These are phyloP conservation scores for Solanum verrucosum DNA, from an alignment of 257 asterid species.

Conservation along the genomic window DNA sequence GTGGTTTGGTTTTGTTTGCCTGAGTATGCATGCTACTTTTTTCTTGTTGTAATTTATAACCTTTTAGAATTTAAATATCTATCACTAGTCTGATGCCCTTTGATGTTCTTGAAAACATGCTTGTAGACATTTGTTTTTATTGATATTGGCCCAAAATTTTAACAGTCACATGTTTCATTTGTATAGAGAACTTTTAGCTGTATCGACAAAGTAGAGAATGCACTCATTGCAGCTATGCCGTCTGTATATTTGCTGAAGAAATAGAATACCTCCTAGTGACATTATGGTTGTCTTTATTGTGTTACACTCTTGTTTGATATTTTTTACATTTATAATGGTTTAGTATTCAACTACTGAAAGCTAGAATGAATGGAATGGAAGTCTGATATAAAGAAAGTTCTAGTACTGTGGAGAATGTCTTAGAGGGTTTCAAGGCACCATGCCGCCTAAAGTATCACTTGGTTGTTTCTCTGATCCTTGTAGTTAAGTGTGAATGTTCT, in stretches of 20 bases:
- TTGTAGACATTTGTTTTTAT: not conserved
- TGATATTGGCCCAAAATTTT: not conserved
- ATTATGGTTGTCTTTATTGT: not conserved
- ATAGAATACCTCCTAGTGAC: not conserved
- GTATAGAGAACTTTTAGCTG: not conserved
- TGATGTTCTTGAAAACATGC: not conserved
- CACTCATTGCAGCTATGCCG: not conserved
- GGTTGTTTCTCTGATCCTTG: not conserved
- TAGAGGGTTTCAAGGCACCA: not conserved
- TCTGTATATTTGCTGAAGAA: not conserved
- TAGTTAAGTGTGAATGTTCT: not conserved
- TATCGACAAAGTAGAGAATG: not conserved
- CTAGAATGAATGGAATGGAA: not conserved
- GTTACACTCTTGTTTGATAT: not conserved
- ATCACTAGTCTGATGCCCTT: not conserved
- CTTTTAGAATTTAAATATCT: not conserved
- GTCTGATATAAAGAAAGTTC: not conserved
- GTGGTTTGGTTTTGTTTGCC: conserved; percentile 2
- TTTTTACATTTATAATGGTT: not conserved
- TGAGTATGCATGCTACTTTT: not conserved
- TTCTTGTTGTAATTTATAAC: not conserved
- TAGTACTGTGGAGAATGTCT: not conserved
- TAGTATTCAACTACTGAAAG: not conserved
- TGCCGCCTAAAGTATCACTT: not conserved
- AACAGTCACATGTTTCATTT: not conserved